Conservation (phyloP, 2,329 filamentous ascomycete genomes). For the Xylariaceae sp. region DNA sequence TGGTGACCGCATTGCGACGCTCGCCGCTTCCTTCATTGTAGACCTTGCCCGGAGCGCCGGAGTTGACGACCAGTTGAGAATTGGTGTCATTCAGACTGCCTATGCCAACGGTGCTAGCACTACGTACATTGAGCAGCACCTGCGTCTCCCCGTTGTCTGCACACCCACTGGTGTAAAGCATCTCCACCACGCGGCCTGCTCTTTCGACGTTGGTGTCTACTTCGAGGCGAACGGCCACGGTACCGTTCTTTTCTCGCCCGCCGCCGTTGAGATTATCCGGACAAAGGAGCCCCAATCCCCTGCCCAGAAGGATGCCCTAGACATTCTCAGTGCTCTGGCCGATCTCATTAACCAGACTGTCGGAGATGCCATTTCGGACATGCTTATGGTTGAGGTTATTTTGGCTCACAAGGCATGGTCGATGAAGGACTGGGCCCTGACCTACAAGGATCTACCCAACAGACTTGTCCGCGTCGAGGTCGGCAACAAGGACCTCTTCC, state of each 20-base stretch:
- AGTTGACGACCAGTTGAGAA: conserved; percentile 72
- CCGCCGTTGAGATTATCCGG: conserved; percentile 72
- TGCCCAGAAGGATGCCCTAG: conserved; percentile 82
- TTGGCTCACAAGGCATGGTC: conserved; percentile 92
- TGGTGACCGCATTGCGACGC: conserved; percentile 91
- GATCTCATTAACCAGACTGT: conserved; percentile 98
- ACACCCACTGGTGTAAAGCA: conserved; percentile 96
- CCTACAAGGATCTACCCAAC: conserved; percentile 92
- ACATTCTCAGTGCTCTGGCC: conserved; percentile 74
- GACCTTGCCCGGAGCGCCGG: conserved; percentile 79
- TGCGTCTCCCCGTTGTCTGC: conserved; percentile 85
- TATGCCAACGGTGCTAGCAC: conserved; percentile 97
- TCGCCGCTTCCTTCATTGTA: conserved; percentile 88
- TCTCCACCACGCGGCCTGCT: conserved; percentile 90
- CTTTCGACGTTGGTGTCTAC: conserved; percentile 94
- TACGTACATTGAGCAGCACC: conserved; percentile 80
- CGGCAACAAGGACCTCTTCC: conserved; percentile 77
- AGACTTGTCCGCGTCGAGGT: conserved; percentile 92
- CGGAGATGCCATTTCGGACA: conserved; percentile 90
- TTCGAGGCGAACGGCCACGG: conserved; percentile 99
- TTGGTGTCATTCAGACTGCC: conserved; percentile 93
- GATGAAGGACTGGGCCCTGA: conserved; percentile 84
- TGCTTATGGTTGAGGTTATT: conserved; percentile 92
- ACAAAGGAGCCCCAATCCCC: conserved; percentile 82
- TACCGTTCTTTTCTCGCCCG: conserved; percentile 87